Evolutionary conservation across 495 filamentous ascomycete genomes (phyloP), one percentile per base, ranked within the genome.

Genomic region (Penicillium paradoxum): DNA sequence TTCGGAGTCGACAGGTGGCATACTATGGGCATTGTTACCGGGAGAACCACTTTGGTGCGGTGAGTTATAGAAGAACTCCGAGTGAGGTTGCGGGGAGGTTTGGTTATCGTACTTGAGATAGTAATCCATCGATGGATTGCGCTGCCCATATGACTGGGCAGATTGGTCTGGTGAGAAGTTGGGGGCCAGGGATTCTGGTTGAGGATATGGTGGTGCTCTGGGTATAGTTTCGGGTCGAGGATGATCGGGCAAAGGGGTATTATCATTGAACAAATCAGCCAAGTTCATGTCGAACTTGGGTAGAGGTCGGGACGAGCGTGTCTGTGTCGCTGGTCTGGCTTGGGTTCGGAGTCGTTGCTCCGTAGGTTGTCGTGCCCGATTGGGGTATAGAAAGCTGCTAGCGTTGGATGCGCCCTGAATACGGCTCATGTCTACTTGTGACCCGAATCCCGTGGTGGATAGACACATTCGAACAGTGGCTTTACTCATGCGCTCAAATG

Each of bases 401-500:
- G 58, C 44, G 29, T 66, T 54, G 11, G 55, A 47, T 17, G 57
- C 27, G 27, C 58, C 51, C 8, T 64, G 45, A 6, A 56, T 50
- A 4, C 62, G 63, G 25, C 45, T 60, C 47, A 70, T 58, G 27
- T 76, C 67, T 25, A 75, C 66, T 46, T 73, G 72, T 11, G 79
- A 79, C 10, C 85, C 86, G 60, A 93, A 92, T 3, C 89, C 89
- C 9, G 87, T 91, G 2, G 85, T 91, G 0, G 85, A 86, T 54
- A 89, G 78, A 53, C 84, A 88, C 91, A 97, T 96, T 56, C 89
- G 86, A 8, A 97, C 84, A 0, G 91, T 96, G 27, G 91, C 92
- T 70, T 89, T 95, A 59, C 88, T 91, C 79, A 96, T 97, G 38
- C 92, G 84, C 57, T 95, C 90, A 69, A 97, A 96, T 11, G 92